Evolutionary conservation across 1,284 basidiomycete genomes (phyloP).

Genomic region (Melampsora americana): DNA sequence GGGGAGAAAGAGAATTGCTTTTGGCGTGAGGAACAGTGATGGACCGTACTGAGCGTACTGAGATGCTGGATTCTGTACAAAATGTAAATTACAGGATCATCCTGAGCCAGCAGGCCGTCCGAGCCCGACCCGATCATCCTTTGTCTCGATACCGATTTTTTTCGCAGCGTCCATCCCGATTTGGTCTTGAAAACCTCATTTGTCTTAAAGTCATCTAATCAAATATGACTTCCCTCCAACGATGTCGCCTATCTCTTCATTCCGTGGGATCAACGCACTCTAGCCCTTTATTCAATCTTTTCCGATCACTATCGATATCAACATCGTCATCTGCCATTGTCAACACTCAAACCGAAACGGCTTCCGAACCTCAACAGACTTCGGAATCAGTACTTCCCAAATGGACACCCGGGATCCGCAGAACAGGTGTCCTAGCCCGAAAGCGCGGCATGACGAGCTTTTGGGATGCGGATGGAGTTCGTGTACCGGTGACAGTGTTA

Average conservation of each 20-base stretch:
- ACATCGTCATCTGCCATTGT: not conserved
- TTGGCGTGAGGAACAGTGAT: too few species aligned
- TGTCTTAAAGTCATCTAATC: too few species aligned
- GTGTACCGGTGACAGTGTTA: constrained; percentile 86
- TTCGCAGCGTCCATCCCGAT: too few species aligned
- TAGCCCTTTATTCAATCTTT: not conserved
- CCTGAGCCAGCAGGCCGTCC: too few species aligned
- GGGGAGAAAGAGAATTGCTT: too few species aligned
- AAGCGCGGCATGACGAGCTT: constrained; percentile 94
- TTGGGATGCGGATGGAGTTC: constrained; percentile 83
- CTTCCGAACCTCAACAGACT: not conserved
- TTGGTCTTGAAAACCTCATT: too few species aligned
- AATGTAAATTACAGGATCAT: too few species aligned
- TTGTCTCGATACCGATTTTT: too few species aligned
- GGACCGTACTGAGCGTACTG: too few species aligned
- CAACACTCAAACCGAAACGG: not conserved
- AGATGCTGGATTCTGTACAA: too few species aligned
- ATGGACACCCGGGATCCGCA: constrained; percentile 81
- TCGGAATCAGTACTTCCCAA: constrained; percentile 19
- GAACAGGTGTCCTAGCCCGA: constrained; percentile 89
- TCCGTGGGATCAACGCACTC: not conserved
- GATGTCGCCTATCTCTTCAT: not conserved
- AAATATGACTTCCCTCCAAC: not conserved
- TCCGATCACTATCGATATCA: not conserved
- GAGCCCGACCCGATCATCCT: too few species aligned